phyloP scores from a whole-genome alignment of 305 asterid species.

The Euphrasia arctica region DNA sequence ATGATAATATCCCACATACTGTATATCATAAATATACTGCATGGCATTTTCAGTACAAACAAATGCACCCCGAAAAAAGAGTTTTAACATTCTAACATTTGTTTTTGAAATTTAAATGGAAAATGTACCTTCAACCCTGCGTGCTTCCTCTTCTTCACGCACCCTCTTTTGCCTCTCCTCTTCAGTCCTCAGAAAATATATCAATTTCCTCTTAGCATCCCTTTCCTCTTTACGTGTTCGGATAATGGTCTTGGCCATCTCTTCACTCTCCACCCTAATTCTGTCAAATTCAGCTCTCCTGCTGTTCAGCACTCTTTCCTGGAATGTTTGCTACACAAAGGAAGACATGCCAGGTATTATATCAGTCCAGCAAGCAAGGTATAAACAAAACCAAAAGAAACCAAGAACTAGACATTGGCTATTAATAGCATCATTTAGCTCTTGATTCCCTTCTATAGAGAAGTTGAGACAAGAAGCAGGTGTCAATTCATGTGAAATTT shows the following conservation, averaged over 20 bases:
- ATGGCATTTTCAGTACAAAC: too few relatives aligned
- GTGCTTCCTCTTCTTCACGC: slow-evolving; percentile 90
- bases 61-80: neutral
- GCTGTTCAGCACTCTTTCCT: slow-evolving; percentile 49
- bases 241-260: slow-evolving; percentile 49
- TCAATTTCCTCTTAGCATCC: slow-evolving; percentile 66
- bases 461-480: too few relatives aligned
- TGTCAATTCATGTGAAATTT: neutral
- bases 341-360: neutral
- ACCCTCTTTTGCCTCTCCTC: slow-evolving; percentile 71
- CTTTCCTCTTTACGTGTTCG: slow-evolving; percentile 65
- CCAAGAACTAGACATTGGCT: neutral
- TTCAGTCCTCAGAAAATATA: slow-evolving; percentile 63
- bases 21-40: too few relatives aligned
- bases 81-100: neutral
- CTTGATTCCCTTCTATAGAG: too few relatives aligned
- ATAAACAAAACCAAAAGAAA: neutral
- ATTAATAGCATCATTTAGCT: too few relatives aligned
- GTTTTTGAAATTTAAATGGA: neutral
- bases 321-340: slow-evolving; percentile 51
- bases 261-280: slow-evolving; percentile 56
- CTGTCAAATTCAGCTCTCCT: slow-evolving; percentile 60
- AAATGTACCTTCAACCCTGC: slow-evolving; percentile 77
- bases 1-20: too few relatives aligned
- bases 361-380: neutral